Conservation (phyloP, 202 grass and related monocot genomes). For the Zizania palustris region DNA sequence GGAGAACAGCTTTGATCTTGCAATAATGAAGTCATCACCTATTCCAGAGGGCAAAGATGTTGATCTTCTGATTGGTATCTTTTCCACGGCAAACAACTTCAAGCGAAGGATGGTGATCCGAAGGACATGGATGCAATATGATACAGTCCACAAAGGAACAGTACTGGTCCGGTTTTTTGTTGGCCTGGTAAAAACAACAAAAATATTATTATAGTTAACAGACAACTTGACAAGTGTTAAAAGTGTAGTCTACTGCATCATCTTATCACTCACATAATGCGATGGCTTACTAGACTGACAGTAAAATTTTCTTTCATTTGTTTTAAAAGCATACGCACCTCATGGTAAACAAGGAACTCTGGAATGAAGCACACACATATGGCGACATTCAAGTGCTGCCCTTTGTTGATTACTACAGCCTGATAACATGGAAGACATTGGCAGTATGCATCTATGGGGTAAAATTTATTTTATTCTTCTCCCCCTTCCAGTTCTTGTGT, state of each 20-base stretch:
- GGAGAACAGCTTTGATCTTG: conserved; percentile 65
- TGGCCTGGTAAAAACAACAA: conserved; percentile 71
- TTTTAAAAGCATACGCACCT: conserved; percentile 84
- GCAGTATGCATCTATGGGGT: conserved; percentile 97
- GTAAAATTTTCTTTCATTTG: conserved; percentile 16
- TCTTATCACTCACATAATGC: conserved; percentile 25
- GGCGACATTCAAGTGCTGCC: conserved; percentile 86
- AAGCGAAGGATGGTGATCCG: conserved; percentile 87
- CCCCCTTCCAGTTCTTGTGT: conserved; percentile 14
- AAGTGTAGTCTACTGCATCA: neutral
- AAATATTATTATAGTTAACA: conserved; percentile 9
- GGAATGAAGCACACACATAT: conserved; percentile 75
- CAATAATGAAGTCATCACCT: conserved; percentile 66
- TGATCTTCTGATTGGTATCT: conserved; percentile 86
- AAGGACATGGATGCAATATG: conserved; percentile 98
- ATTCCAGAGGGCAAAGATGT: conserved; percentile 63
- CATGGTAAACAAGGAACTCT: conserved; percentile 87
- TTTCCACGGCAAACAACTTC: conserved; percentile 99
- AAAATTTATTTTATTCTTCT: conserved; percentile 41
- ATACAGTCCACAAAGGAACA: conserved; percentile 59
- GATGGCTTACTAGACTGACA: neutral
- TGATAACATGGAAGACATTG: conserved; percentile 98
- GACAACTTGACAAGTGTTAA: neutral
- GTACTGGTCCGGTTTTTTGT: conserved; percentile 87
- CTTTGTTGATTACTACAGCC: conserved; percentile 95